These are phyloP conservation scores for Tetracladium marchalianum DNA, from an alignment of 495 filamentous ascomycete species.

Conservation along the genomic window DNA sequence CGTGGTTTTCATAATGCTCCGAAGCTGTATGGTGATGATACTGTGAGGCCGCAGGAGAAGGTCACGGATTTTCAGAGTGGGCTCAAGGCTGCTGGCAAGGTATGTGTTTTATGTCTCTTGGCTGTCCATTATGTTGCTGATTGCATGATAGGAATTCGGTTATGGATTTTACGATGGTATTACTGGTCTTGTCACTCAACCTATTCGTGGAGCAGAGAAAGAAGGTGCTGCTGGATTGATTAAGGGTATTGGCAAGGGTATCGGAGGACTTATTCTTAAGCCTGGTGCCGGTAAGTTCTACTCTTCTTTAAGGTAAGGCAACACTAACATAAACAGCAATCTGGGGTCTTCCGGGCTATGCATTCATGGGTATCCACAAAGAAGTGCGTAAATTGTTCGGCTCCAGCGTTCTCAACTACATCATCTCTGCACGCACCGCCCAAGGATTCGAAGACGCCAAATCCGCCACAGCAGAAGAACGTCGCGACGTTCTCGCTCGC, in stretches of 20 bases:
- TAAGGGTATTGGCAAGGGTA: constrained; percentile 67
- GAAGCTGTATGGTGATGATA: constrained; percentile 67
- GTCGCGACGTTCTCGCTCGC: constrained; percentile 41
- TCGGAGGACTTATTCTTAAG: constrained; percentile 63
- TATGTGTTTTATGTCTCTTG: constrained; percentile 5
- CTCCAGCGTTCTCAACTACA: constrained; percentile 56
- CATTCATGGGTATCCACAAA: constrained; percentile 66
- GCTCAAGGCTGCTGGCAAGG: constrained; percentile 50
- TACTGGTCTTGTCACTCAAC: constrained; percentile 63
- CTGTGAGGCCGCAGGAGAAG: constrained; percentile 55
- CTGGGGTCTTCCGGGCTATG: constrained; percentile 61
- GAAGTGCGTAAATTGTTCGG: constrained; percentile 57
- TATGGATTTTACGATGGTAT: constrained; percentile 61
- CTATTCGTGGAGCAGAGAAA: constrained; percentile 53
- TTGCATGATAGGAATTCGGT: constrained; percentile 44
- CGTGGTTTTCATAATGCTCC: constrained; percentile 83
- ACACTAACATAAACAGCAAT: constrained; percentile 25
- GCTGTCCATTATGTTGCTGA: constrained; percentile 1
- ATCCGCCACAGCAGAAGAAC: constrained; percentile 37
- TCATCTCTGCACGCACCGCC: constrained; percentile 58
- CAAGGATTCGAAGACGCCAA: constrained; percentile 60
- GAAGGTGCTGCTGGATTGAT: constrained; percentile 58
- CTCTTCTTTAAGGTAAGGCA: not conserved
- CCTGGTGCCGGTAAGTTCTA: constrained; percentile 48
- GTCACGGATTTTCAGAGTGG: constrained; percentile 63